These are phyloP conservation scores for Gossypium herbaceum DNA, from an alignment of 345 rosid genomes.

Conservation along the genomic window DNA sequence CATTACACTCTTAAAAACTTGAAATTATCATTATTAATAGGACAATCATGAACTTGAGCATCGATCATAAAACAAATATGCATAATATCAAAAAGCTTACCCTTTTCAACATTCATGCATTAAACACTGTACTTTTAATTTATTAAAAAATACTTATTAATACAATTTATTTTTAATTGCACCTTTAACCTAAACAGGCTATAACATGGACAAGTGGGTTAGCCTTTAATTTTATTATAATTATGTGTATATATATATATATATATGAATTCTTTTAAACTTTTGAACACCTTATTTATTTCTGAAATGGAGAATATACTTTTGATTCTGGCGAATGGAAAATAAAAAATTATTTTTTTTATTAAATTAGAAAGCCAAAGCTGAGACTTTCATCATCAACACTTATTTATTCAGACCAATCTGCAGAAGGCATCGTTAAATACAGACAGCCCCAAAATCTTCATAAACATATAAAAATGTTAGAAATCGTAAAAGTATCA, in stretches of 20 bases:
- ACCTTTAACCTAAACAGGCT: too few relatives aligned
- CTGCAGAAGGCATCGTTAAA: background rate
- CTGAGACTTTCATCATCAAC: background rate
- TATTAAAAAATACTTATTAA: too few relatives aligned
- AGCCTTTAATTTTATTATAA: background rate
- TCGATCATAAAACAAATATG: too few relatives aligned
- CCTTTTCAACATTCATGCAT: too few relatives aligned
- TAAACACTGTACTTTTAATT: too few relatives aligned
- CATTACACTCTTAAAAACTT: too few relatives aligned
- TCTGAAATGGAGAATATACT: background rate
- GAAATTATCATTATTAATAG: accelerated
- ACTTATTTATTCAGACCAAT: background rate
- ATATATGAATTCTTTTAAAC: background rate
- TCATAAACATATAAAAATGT: too few relatives aligned
- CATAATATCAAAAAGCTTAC: too few relatives aligned
- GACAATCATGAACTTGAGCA: accelerated
- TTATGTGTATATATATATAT: background rate
- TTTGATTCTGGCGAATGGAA: background rate
- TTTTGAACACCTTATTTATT: background rate
- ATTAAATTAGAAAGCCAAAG: background rate
- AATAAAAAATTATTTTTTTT: background rate
- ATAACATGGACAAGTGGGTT: background rate
- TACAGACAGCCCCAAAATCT: background rate
- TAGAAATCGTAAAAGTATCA: too few relatives aligned
- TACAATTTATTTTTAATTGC: too few relatives aligned